These are phyloP conservation scores for Cercospora zeina DNA, from an alignment of 2,329 filamentous ascomycete genomes.

Conservation along the genomic window DNA sequence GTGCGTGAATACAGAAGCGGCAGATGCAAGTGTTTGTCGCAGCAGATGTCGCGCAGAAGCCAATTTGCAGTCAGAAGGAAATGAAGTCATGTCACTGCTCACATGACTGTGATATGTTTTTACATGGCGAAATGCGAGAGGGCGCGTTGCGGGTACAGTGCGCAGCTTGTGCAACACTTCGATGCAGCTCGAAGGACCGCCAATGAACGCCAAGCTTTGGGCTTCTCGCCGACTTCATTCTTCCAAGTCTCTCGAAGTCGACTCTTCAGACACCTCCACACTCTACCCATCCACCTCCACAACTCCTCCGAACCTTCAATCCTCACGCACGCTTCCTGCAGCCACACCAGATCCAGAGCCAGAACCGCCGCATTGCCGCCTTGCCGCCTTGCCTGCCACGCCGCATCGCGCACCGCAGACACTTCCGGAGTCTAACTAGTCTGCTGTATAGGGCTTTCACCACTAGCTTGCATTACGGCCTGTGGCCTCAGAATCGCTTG, in stretches of 20 bases:
- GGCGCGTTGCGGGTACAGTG: neutral
- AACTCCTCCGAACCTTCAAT: conserved; percentile 4
- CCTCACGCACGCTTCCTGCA: neutral
- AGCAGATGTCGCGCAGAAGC: neutral
- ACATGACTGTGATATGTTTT: neutral
- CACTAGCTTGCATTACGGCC: neutral
- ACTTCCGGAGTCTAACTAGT: conserved; percentile 4
- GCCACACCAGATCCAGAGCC: neutral
- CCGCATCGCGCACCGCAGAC: neutral
- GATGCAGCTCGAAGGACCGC: neutral
- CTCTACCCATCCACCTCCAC: conserved; percentile 1
- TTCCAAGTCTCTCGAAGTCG: neutral
- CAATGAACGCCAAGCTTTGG: conserved; percentile 7
- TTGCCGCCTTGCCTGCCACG: neutral
- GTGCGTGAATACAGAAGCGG: neutral
- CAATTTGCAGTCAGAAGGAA: neutral
- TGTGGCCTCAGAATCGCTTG: neutral
- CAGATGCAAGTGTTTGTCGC: neutral
- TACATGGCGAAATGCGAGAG: neutral
- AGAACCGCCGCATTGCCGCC: neutral
- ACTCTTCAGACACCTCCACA: conserved; percentile 7
- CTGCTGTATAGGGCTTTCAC: neutral
- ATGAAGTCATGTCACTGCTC: neutral
- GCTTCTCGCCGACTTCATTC: conserved; percentile 4
- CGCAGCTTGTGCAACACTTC: conserved; percentile 1